These are phyloP conservation scores for Populus deltoides DNA, from an alignment of 345 rosid species.

Conservation along the genomic window DNA sequence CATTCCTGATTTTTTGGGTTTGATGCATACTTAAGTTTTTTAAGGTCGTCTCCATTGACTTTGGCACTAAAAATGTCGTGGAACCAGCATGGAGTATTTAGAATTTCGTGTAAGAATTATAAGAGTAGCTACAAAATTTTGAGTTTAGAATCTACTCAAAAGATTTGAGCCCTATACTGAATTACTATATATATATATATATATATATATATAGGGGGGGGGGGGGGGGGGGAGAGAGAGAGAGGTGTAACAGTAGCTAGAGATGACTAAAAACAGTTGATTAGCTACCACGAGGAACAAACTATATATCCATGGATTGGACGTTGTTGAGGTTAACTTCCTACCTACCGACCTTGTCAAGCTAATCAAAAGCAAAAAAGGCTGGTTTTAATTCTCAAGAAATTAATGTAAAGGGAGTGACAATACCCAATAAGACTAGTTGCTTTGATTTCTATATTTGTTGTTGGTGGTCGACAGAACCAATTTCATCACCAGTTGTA, in stretches of 20 bases:
- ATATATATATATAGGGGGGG: too few relatives aligned
- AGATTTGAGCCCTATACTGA: too few relatives aligned
- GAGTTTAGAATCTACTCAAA: too few relatives aligned
- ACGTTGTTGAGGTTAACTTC: slow-evolving; percentile 27
- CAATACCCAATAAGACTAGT: neutral
- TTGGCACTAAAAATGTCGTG: slow-evolving; percentile 15
- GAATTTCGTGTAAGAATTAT: too few relatives aligned
- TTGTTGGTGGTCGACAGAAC: neutral
- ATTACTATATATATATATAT: too few relatives aligned
- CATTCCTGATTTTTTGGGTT: slow-evolving; percentile 24
- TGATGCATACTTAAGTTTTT: neutral
- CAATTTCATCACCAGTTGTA: too few relatives aligned
- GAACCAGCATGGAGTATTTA: slow-evolving; percentile 6
- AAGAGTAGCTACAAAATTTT: too few relatives aligned
- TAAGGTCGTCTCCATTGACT: slow-evolving; percentile 38
- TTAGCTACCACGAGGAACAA: neutral
- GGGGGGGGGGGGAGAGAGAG: too few relatives aligned
- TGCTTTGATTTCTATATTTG: neutral
- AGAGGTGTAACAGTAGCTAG: too few relatives aligned
- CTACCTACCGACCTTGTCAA: slow-evolving; percentile 14
- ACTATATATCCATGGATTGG: slow-evolving; percentile 11
- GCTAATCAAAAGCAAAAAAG: neutral
- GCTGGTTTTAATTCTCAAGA: slow-evolving; percentile 7
- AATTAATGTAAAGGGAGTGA: neutral
- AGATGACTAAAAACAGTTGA: too few relatives aligned